These are phyloP conservation scores for Viola odorata DNA, from an alignment of 345 rosid genomes.

Conservation along the genomic window DNA sequence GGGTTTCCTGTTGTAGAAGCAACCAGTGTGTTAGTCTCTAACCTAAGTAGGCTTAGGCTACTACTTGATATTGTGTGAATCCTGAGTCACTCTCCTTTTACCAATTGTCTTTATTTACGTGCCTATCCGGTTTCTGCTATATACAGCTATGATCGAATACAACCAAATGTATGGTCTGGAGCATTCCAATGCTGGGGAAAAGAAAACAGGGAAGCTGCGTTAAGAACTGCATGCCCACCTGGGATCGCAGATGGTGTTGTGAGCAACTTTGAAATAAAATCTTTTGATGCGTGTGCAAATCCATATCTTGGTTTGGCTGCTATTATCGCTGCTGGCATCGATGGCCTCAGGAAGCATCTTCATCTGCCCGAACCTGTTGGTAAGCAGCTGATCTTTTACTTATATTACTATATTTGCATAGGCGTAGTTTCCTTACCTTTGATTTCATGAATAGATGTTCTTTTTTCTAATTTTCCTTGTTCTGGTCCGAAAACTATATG, in stretches of 20 bases:
- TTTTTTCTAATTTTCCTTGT: background rate
- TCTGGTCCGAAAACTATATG: background rate
- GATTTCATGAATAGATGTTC: background rate
- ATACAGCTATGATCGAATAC: conserved; percentile 83
- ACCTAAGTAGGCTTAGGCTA: background rate
- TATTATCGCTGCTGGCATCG: conserved; percentile 80
- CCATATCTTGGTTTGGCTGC: conserved; percentile 76
- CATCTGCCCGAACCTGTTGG: conserved; percentile 74
- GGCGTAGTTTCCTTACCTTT: background rate
- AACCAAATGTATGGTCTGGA: conserved; percentile 93
- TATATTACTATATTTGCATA: background rate
- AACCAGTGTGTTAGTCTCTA: no score
- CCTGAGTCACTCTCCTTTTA: background rate
- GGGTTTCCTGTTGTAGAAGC: background rate
- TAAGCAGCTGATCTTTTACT: conserved; percentile 19
- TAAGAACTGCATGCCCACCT: conserved; percentile 90
- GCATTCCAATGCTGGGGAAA: conserved; percentile 99
- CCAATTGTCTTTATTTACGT: background rate
- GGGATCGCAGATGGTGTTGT: conserved; percentile 62
- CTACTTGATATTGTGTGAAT: background rate
- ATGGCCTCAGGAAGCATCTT: conserved; percentile 72
- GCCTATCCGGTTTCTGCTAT: background rate
- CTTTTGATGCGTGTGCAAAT: conserved; percentile 89
- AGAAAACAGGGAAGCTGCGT: conserved; percentile 84
- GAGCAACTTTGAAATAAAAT: conserved; percentile 90